Base-by-base conservation (phyloP, 768 basidiomycete genomes). In the Fomitopsis pulvina region DNA sequence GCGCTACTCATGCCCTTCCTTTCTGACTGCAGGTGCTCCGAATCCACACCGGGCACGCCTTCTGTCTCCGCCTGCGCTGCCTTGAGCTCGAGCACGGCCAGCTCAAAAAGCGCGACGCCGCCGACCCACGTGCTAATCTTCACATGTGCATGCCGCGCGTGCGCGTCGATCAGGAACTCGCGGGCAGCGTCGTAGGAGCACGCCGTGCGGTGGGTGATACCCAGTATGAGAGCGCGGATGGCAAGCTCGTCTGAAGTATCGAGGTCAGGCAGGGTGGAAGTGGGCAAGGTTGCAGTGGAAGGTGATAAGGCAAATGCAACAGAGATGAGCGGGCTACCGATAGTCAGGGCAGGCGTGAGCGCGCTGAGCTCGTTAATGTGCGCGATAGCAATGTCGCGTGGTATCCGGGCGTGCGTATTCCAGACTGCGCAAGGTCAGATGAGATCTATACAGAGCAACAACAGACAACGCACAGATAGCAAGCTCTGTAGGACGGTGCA, bases 191-290 rank as follows among this genome's bases (percentile, higher is more conserved):
- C 55, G 56, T 67, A 80, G 9, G 71, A 68, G 4, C 76, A 71
- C 0, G 77, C 64, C 0, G 81, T 83, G 25, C 84, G 78, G 57
- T 87, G 77, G 14, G 75, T 69, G 56, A 84, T 76, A 2, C 87
- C 87, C 3, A 89, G 71, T 4, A 90, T 72, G 2, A 89, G 75
- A 0, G 81, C 71, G 4, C 87, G 83, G 21, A 87, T 61, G 0
- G 83, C 86, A 12, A 79, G 68, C 57, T 90, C 87, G 56, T 90
- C 87, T 0, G 80, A 68, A 0, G 81, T 85, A 60, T 87, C 83
- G 14, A 87, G 72, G 57, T 79, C 79, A 30, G 45, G 37, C 42
- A 52, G 45, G 27, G 43, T 14, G 45, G 45, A 20, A 51, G 45
- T 25, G 46, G 42, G 29, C 28, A 26, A 25, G 6, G 34, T 47